A percentile compares a stretch with the other conserved stretches of the same genome.
Evolutionary conservation across 257 asterid species (phyloP).

Genomic region (Forsythia suspensa): DNA sequence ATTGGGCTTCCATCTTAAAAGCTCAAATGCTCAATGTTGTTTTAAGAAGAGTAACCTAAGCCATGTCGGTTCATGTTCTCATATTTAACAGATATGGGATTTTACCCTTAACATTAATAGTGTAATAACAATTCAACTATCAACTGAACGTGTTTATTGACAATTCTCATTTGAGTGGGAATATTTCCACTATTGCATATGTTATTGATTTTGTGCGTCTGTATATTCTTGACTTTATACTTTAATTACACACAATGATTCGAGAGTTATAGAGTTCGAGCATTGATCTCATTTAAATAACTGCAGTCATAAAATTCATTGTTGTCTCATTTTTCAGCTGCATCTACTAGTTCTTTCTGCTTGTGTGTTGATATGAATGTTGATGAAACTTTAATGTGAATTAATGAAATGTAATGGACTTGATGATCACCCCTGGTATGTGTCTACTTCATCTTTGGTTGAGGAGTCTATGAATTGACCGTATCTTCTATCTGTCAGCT

Average conservation of each 20-base stretch:
- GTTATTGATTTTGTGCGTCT: no score
- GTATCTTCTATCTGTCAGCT: constrained; percentile 46
- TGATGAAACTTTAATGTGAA: not conserved
- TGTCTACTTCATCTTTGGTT: not conserved
- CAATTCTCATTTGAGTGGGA: not conserved
- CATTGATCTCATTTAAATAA: not conserved
- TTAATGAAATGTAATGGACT: not conserved
- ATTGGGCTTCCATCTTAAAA: not conserved
- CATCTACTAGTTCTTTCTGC: not conserved
- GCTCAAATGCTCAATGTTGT: not conserved
- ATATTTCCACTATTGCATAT: no score
- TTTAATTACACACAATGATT: no score
- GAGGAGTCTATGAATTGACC: not conserved
- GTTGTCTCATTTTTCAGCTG: not conserved
- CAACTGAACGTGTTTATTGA: not conserved
- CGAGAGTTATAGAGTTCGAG: not conserved
- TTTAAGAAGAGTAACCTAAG: no score
- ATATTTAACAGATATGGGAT: not conserved
- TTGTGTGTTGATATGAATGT: constrained; percentile 11
- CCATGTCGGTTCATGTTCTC: not conserved
- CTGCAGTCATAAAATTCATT: not conserved
- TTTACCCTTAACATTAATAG: not conserved
- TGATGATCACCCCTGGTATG: not conserved
- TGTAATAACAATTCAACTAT: not conserved
- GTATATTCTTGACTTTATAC: not conserved